These are phyloP conservation scores for Scedosporium dehoogii DNA, from an alignment of 2,329 filamentous ascomycete species.

Conservation along the genomic window DNA sequence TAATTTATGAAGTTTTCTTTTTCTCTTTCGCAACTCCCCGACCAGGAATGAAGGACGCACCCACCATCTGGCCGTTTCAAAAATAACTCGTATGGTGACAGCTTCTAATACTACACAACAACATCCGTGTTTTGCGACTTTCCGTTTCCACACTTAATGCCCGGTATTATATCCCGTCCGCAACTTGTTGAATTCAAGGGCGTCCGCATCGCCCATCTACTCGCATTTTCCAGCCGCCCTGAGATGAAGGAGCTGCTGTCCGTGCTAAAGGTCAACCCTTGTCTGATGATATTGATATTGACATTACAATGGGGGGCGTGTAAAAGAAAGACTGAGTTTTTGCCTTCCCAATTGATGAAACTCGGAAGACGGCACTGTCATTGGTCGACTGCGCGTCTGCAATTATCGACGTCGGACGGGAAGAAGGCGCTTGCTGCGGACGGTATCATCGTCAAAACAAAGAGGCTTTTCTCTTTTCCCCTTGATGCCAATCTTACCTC, in stretches of 20 bases:
- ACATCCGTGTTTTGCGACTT: background rate
- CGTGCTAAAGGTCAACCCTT: background rate
- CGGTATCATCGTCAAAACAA: background rate
- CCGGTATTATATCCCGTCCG: background rate
- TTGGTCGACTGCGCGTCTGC: background rate
- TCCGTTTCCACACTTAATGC: background rate
- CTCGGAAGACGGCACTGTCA: background rate
- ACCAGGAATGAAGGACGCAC: background rate
- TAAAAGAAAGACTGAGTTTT: background rate
- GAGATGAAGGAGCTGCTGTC: background rate
- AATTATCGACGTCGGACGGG: background rate
- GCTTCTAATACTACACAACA: background rate
- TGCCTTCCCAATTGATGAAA: background rate
- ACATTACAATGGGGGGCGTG: background rate
- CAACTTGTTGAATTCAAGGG: background rate
- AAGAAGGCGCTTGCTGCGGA: background rate
- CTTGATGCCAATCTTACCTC: background rate
- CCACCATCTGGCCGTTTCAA: background rate
- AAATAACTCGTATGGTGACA: background rate
- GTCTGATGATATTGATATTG: background rate
- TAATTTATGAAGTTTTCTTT: background rate
- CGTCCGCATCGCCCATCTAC: background rate
- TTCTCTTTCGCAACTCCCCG: background rate
- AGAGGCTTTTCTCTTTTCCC: background rate
- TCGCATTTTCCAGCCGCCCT: background rate